Evolutionary conservation across 1,139 yeast genomes (phyloP), one percentile per base, ranked within the genome.

Genomic region (Ogataea hybrid): DNA sequence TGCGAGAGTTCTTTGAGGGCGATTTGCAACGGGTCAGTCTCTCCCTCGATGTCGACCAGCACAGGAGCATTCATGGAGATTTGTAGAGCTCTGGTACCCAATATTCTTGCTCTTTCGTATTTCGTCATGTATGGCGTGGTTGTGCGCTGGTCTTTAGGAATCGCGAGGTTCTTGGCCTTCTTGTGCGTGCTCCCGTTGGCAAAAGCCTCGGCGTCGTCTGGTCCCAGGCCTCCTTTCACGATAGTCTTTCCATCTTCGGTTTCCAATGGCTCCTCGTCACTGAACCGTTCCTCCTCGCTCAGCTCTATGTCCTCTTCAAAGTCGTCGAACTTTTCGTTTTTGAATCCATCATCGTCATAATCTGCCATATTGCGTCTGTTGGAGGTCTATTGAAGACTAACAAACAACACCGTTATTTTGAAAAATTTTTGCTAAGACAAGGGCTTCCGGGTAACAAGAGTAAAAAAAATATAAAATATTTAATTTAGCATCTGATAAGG

Each of bases 101-200:
- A 75, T 48, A 92, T 88, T 68, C 98, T 79, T 8, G 98, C 98
- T 57, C 97, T 79, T 70, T 92, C 98, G 64, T 92, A 92, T 63
- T 92, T 92, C 46, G 98, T 92, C 97, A 92, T 89, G 63, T 92
- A 92, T 40, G 99, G 99, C 10, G 99, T 92, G 17, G 99, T 92
- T 30, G 89, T 77, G 63, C 99, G 77, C 49, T 87, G 71, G 15
- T 87, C 96, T 58, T 79, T 86, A 41, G 97, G 86, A 47, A 92
- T 89, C 12, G 97, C 95, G 56, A 88, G 76, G 54, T 87, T 95
- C 57, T 77, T 83, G 44, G 79, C 73, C 15, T 95, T 50, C 37
- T 49, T 56, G 17, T 79, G 65, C 79, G 85, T 62, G 82, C 74
- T 47, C 38, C 71, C 75, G 33, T 58, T 61, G 8, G 43, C 22